Base-by-base conservation (phyloP, 2,329 filamentous ascomycete species). In the Exophiala bonariae region DNA sequence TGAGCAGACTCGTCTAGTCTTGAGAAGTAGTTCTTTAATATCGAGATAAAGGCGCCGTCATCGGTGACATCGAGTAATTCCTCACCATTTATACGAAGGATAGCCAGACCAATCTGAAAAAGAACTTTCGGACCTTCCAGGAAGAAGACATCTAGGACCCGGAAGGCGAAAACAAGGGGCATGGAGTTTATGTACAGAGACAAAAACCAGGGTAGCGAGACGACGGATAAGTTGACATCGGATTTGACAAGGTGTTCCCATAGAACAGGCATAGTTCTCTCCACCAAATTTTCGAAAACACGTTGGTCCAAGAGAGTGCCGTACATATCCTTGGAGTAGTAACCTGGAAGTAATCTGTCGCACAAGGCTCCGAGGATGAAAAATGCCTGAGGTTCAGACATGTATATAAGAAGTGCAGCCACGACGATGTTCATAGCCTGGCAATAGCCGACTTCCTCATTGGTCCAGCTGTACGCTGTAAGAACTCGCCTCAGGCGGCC, bases 361-460 rank as follows among this genome's bases (percentile, higher is more conserved):
- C 93, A 99, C 13, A 99, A 77, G 1, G 92, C 80, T 1, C 90
- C 95, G 34, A 99, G 80, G 6, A 96, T 77, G 67, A 93, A 99
- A 71, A 97, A 99, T 1, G 93, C 93, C 70, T 99, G 93, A 0
- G 86, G 71, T 69, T 99, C 93, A 7, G 91, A 97, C 83, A 95
- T 95, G 74, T 97, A 97, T 76, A 99, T 99, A 59, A 99, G 79
- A 48, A 99, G 74, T n/a, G 93, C 93, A 14, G 93, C 93, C 44
- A 96, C 92, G 26, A 99, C 93, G 59, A 99, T 99, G 68, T 99
- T 99, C 93, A 99, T 99, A 53, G 93, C 93, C 70, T 99, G 93
- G 67, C 93, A 99, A 69, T 99, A 99, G 57, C 93, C 93, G 45
- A 99, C 91, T 57, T 96, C 90, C 43, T 88, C 81, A 61, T 99